Evolutionary conservation across 345 rosid species (phyloP).

Genomic region (Litchi chinensis): DNA sequence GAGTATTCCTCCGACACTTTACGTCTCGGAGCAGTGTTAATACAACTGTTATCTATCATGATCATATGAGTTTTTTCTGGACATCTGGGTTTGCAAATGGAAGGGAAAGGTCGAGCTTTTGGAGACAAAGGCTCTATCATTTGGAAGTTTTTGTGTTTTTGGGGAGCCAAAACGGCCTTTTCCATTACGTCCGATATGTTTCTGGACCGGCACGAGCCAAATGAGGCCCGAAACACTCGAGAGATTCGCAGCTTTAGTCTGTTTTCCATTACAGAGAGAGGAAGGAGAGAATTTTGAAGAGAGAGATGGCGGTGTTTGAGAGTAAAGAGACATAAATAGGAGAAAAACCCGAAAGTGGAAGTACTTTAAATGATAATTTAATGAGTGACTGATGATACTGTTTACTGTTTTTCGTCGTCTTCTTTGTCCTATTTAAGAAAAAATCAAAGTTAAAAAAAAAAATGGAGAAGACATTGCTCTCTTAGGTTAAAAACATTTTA

Average conservation of each 20-base stretch:
- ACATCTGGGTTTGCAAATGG: slow-evolving; percentile 44
- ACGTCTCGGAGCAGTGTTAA: slow-evolving; percentile 28
- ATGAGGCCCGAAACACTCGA: slow-evolving; percentile 64
- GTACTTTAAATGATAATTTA: slow-evolving; percentile 16
- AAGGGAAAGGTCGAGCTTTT: slow-evolving; percentile 38
- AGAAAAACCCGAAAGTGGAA: not conserved
- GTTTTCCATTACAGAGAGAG: slow-evolving; percentile 54
- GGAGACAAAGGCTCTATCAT: slow-evolving; percentile 27
- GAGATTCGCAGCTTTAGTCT: slow-evolving; percentile 61
- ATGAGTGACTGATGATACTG: slow-evolving; percentile 9
- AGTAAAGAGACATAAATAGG: not conserved
- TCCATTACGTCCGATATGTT: slow-evolving; percentile 62
- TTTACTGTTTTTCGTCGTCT: slow-evolving; percentile 33
- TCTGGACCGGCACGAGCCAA: slow-evolving; percentile 59
- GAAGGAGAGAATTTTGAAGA: slow-evolving; percentile 12
- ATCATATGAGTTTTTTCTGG: slow-evolving; percentile 23
- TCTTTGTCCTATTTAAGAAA: slow-evolving; percentile 25
- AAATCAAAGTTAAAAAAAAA: not conserved
- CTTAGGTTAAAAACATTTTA: not conserved
- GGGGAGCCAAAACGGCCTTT: slow-evolving; percentile 37
- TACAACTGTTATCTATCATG: slow-evolving; percentile 32
- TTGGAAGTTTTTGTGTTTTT: slow-evolving; percentile 15
- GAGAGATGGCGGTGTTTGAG: not conserved
- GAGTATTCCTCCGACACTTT: slow-evolving; percentile 32
- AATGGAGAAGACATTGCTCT: not conserved